A percentile compares a stretch with the other conserved stretches of the same genome.
Conservation (phyloP, 371 early-diverging fungal species). For the Polyrhizophydium stewartii region DNA sequence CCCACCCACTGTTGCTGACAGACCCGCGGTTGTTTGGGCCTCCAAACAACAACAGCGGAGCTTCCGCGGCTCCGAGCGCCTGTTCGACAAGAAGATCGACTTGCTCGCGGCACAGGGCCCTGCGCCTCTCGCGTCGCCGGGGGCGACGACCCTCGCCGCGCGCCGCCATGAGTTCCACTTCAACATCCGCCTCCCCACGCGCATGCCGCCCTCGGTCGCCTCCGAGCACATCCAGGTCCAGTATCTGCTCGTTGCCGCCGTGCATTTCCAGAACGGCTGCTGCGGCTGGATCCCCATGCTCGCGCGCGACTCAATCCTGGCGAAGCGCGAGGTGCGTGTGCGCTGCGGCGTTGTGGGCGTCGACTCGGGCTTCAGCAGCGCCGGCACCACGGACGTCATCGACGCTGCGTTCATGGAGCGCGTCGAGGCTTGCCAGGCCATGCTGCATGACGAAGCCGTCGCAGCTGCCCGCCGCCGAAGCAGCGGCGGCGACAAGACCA, state of each 20-base stretch:
- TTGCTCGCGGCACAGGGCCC: constrained; percentile 2
- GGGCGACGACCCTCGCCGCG: background rate
- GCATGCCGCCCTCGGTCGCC: constrained; percentile 14
- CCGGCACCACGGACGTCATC: too few species aligned
- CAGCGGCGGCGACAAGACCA: too few species aligned
- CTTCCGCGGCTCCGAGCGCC: constrained; percentile 14
- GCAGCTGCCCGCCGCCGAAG: too few species aligned
- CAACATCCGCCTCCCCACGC: constrained; percentile 4
- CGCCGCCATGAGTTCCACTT: constrained; percentile 10
- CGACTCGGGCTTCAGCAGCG: too few species aligned
- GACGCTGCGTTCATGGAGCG: too few species aligned
- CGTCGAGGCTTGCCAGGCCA: too few species aligned
- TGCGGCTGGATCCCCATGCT: constrained; percentile 9
- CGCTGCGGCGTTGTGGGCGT: too few species aligned
- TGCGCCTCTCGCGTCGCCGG: too few species aligned
- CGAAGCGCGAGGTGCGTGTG: background rate
- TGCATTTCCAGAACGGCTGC: constrained; percentile 8
- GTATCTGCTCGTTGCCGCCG: constrained; percentile 18
- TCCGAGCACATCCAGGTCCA: constrained; percentile 12
- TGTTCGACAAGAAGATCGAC: constrained; percentile 9
- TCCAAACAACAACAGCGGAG: background rate
- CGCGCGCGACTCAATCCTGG: background rate
- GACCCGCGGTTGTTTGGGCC: constrained; percentile 2
- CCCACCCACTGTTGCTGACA: too few species aligned
- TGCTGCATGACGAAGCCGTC: too few species aligned